A percentile compares a stretch with the other conserved stretches of the same genome.
Conservation (phyloP, 805 yeast species). For the Candida dendrica region DNA sequence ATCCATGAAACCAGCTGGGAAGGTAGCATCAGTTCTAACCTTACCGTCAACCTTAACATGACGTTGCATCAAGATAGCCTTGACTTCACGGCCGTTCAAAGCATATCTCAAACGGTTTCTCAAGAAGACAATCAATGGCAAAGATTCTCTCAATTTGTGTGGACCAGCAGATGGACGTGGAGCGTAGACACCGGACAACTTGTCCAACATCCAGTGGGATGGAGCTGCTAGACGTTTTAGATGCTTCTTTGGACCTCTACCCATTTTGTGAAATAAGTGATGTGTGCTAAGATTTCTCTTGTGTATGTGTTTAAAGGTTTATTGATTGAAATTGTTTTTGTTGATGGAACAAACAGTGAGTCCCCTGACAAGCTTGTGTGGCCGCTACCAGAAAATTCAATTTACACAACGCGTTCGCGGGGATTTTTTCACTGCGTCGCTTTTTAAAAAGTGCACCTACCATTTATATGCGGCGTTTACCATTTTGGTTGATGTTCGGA, state of each 20-base stretch:
- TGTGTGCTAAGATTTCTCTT: too few species aligned
- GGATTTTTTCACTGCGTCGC: too few species aligned
- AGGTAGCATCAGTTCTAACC: conserved; percentile 98
- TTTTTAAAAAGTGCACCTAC: too few species aligned
- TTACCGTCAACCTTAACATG: conserved; percentile 98
- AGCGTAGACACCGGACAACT: conserved; percentile 97
- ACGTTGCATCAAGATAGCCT: conserved; percentile 96
- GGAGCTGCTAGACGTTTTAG: conserved; percentile 99
- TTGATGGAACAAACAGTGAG: too few species aligned
- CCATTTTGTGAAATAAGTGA: conserved; percentile 47
- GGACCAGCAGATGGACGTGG: conserved; percentile 99
- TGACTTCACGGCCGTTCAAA: conserved; percentile 97
- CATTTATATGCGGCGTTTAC: too few species aligned
- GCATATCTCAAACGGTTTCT: conserved; percentile 99
- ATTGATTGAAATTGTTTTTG: too few species aligned
- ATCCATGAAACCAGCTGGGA: conserved; percentile 99
- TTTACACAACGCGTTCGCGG: too few species aligned
- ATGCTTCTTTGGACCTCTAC: conserved; percentile 70
- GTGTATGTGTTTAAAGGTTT: too few species aligned
- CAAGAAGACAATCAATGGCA: conserved; percentile 92
- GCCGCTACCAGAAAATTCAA: too few species aligned
- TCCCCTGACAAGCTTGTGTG: too few species aligned
- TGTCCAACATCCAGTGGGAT: conserved; percentile 99
- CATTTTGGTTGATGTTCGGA: too few species aligned
- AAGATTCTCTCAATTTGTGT: conserved; percentile 97